Conservation (phyloP, 2,329 filamentous ascomycete genomes). For the Alternaria sp. region DNA sequence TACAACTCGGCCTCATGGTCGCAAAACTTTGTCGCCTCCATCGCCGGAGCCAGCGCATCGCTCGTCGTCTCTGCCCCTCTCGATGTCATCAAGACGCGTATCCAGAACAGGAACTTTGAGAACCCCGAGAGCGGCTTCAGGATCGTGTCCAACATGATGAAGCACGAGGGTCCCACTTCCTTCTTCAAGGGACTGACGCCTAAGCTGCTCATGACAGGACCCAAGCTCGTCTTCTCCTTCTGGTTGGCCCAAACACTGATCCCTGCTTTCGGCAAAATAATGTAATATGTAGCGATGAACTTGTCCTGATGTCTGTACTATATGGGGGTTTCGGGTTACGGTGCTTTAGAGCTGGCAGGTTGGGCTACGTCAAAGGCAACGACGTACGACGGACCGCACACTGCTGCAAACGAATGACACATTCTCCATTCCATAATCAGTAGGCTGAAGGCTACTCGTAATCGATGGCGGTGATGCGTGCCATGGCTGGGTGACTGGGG, state of each 20-base stretch:
- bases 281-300: conserved; percentile 50
- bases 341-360: conserved; percentile 21
- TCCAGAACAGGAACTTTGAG: conserved; percentile 98
- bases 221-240: conserved; percentile 99
- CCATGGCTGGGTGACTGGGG: conserved; percentile 1
- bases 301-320: conserved; percentile 34
- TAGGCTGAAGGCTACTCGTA: neutral
- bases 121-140: conserved; percentile 93
- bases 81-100: conserved; percentile 96
- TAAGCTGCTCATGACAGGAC: conserved; percentile 98
- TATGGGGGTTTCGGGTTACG: conserved; percentile 29
- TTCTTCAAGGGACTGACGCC: conserved; percentile 99
- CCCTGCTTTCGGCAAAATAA: conserved; percentile 80
- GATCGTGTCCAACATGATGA: conserved; percentile 91
- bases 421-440: conserved; percentile 33
- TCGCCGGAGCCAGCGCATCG: conserved; percentile 93
- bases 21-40: conserved; percentile 97
- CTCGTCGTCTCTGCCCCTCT: conserved; percentile 97
- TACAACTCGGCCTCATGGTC: conserved; percentile 95
- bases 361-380: conserved; percentile 24
- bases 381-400: conserved; percentile 14
- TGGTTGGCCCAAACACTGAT: conserved; percentile 99
- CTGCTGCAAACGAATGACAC: conserved; percentile 21
- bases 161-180: conserved; percentile 80
- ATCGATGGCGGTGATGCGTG: neutral